Evolutionary conservation across 306 rosid species (phyloP).

Genomic region (Glycine latifolia): DNA sequence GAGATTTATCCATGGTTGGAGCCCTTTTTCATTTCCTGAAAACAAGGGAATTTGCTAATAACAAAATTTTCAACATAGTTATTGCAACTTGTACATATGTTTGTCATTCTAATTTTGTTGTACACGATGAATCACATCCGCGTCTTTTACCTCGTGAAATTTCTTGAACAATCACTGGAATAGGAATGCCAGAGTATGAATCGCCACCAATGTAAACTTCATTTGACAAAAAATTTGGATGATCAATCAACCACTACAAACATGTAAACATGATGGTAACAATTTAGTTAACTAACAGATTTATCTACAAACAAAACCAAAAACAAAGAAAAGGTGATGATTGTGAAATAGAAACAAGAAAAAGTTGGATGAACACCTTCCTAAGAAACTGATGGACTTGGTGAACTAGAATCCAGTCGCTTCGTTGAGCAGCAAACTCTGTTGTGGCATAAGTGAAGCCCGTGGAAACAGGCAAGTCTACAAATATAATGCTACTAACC

Average conservation of each 20-base stretch:
- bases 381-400: constrained; percentile 61
- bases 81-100: neutral
- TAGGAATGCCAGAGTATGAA: constrained; percentile 72
- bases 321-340: neutral
- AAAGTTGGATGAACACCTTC: constrained; percentile 48
- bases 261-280: neutral
- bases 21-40: constrained; percentile 67
- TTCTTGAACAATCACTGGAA: constrained; percentile 62
- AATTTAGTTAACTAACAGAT: neutral
- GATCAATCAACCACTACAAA: constrained; percentile 75
- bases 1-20: constrained; percentile 62
- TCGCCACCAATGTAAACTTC: constrained; percentile 71
- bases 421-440: constrained; percentile 31
- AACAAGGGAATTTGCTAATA: neutral
- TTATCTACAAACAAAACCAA: neutral
- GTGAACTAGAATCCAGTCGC: constrained; percentile 53
- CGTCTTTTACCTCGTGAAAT: constrained; percentile 61
- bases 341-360: neutral
- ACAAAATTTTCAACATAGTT: neutral
- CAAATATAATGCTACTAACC: constrained; percentile 66
- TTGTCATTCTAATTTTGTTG: neutral
- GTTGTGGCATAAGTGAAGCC: constrained; percentile 74
- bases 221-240: constrained; percentile 62
- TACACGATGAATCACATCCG: neutral
- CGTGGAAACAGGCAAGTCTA: constrained; percentile 69